Evolutionary conservation across 2,329 filamentous ascomycete species (phyloP).

Genomic region (Ascochyta viciae-villosae): DNA sequence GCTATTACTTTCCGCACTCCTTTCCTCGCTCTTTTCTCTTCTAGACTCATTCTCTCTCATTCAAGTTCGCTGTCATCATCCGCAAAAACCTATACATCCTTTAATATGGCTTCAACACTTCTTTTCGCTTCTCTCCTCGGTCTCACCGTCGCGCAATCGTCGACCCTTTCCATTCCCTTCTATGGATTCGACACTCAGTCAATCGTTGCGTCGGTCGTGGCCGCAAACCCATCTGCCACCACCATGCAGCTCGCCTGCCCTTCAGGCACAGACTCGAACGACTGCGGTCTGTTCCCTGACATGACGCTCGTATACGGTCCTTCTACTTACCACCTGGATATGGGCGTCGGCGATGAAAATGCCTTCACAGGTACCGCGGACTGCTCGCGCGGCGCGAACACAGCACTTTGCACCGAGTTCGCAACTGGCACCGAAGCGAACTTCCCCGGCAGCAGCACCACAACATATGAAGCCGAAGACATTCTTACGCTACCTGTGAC

Average conservation of each 20-base stretch:
- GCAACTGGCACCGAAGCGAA: slow-evolving; percentile 34
- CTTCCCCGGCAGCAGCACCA: slow-evolving; percentile 31
- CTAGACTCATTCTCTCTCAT: no score
- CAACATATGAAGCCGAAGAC: slow-evolving; percentile 21
- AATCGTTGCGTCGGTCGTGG: slow-evolving; percentile 24
- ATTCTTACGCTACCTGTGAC: slow-evolving; percentile 10
- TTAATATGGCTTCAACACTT: slow-evolving; percentile 16
- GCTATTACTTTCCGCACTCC: not conserved
- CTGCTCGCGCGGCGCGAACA: slow-evolving; percentile 20
- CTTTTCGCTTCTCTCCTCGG: slow-evolving; percentile 12
- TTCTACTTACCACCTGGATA: slow-evolving; percentile 30
- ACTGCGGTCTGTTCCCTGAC: slow-evolving; percentile 33
- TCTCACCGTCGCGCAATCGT: slow-evolving; percentile 23
- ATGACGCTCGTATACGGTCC: slow-evolving; percentile 29
- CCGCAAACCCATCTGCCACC: slow-evolving; percentile 22
- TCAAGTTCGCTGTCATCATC: no score
- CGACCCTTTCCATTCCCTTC: slow-evolving; percentile 24
- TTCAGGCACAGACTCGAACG: slow-evolving; percentile 1
- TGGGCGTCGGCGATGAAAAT: slow-evolving; percentile 21
- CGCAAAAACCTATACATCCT: no score
- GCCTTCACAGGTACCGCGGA: slow-evolving; percentile 29
- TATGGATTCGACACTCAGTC: slow-evolving; percentile 9
- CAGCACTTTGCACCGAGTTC: slow-evolving; percentile 30
- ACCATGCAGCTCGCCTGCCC: slow-evolving; percentile 23
- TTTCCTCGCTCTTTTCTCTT: not conserved